These are phyloP conservation scores for Vickermania ingenoplastis DNA, from an alignment of 208 protist genomes.

Conservation along the genomic window DNA sequence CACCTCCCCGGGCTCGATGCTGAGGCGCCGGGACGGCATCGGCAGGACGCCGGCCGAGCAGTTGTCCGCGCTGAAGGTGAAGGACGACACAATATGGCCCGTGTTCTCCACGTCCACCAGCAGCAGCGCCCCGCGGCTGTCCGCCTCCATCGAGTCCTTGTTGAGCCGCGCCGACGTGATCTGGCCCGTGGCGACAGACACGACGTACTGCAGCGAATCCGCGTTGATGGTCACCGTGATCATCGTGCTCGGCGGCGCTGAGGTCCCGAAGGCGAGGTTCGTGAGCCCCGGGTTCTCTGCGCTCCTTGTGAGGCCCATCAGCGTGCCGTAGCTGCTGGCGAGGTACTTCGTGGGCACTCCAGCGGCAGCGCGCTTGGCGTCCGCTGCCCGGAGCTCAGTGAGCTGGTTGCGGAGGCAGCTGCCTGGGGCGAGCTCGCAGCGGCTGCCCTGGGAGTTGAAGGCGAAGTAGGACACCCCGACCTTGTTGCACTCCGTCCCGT, in stretches of 20 bases:
- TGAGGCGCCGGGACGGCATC: constrained; percentile 36
- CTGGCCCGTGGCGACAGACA: constrained; percentile 43
- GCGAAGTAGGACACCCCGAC: constrained; percentile 85
- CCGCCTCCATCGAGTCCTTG: constrained; percentile 16
- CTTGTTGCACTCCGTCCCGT: constrained; percentile 82
- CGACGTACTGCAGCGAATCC: constrained; percentile 64
- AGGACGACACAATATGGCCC: constrained; percentile 36
- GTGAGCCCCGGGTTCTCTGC: constrained; percentile 6
- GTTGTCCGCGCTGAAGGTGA: constrained; percentile 25
- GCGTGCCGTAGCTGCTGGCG: constrained; percentile 19
- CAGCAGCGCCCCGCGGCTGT: constrained; percentile 43
- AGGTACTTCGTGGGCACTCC: constrained; percentile 47
- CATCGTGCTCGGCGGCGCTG: constrained; percentile 35
- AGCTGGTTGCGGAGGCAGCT: constrained; percentile 78
- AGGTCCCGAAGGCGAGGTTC: constrained; percentile 36
- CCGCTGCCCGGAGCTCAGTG: constrained; percentile 56
- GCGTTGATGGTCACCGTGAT: constrained; percentile 61
- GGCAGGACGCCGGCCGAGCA: constrained; percentile 49
- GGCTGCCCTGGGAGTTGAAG: constrained; percentile 63
- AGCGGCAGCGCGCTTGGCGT: constrained; percentile 25
- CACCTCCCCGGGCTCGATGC: constrained; percentile 14
- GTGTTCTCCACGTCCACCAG: constrained; percentile 50
- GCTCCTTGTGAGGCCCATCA: not conserved
- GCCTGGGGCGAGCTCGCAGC: constrained; percentile 43
- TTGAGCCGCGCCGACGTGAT: constrained; percentile 42